phyloP scores from a whole-genome alignment of 116 monocot species.

The Phalaenopsis hybrid region DNA sequence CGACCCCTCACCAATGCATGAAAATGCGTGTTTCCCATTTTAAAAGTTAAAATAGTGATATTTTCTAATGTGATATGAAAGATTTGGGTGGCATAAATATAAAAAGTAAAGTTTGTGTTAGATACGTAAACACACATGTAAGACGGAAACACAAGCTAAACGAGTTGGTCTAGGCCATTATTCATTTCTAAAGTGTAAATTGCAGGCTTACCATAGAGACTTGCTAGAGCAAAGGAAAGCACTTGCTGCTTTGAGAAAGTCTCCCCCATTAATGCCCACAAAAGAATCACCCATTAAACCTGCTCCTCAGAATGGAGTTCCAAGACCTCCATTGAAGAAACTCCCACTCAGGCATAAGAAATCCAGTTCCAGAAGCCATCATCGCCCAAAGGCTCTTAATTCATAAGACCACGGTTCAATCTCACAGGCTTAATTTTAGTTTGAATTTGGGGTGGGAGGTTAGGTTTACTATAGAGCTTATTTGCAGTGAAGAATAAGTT shows the following conservation, averaged over 20 bases:
- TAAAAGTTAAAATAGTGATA: too few relatives aligned
- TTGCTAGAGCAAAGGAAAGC: slow-evolving; percentile 48
- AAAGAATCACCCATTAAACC: slow-evolving; percentile 12
- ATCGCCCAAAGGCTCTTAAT: slow-evolving; percentile 18
- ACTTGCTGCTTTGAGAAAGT: not conserved
- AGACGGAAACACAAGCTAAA: too few relatives aligned
- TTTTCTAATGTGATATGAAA: too few relatives aligned
- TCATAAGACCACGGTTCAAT: slow-evolving; percentile 26
- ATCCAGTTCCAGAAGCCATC: slow-evolving; percentile 42
- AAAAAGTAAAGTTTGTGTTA: too few relatives aligned
- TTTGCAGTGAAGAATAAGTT: not conserved
- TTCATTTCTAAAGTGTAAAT: not conserved
- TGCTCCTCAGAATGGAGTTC: slow-evolving; percentile 1
- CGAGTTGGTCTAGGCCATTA: too few relatives aligned
- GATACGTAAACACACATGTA: too few relatives aligned
- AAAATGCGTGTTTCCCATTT: too few relatives aligned
- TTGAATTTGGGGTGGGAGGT: not conserved
- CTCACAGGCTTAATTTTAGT: not conserved
- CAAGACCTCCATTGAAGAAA: slow-evolving; percentile 30
- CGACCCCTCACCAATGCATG: too few relatives aligned
- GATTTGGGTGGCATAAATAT: too few relatives aligned
- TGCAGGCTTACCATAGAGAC: slow-evolving; percentile 88
- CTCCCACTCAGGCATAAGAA: slow-evolving; percentile 36
- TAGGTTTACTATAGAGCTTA: not conserved
- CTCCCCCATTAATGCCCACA: slow-evolving; percentile 3